phyloP scores from a whole-genome alignment of 768 basidiomycete genomes.

The Leccinum disarticulatum region DNA sequence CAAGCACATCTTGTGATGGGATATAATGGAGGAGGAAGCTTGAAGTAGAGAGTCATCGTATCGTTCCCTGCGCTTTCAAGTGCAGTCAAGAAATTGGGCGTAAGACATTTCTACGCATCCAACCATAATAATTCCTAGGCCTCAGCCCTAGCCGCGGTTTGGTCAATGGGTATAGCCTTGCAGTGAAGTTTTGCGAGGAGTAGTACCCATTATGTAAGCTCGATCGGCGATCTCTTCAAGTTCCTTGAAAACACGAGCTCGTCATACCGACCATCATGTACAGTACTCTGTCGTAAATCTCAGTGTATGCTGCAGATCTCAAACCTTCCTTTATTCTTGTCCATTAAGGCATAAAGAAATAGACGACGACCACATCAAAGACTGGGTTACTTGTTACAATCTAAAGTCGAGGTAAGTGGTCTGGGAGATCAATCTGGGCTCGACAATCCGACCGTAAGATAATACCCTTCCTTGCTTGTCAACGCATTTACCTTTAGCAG shows the following conservation, averaged over 20 bases:
- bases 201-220: no score
- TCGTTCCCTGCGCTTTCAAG: slow-evolving; percentile 74
- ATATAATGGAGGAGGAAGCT: slow-evolving; percentile 82
- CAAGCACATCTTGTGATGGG: slow-evolving; percentile 63
- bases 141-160: slow-evolving; percentile 52
- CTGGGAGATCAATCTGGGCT: slow-evolving; percentile 38
- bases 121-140: slow-evolving; percentile 79
- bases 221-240: slow-evolving; percentile 45
- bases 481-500: slow-evolving; percentile 33
- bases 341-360: slow-evolving; percentile 31
- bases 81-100: slow-evolving; percentile 32
- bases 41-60: slow-evolving; percentile 78
- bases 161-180: slow-evolving; percentile 1
- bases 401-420: slow-evolving; percentile 55
- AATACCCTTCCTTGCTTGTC: background rate
- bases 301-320: slow-evolving; percentile 34
- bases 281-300: slow-evolving; percentile 42
- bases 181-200: slow-evolving; percentile 47
- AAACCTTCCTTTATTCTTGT: background rate
- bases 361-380: slow-evolving; percentile 39
- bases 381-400: slow-evolving; percentile 53
- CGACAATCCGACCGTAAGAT: slow-evolving; percentile 35
- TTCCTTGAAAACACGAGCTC: slow-evolving; percentile 49
- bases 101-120: slow-evolving; percentile 59
- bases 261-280: slow-evolving; percentile 51